phyloP scores from a whole-genome alignment of 441 rosid species.

The Mallotus japonicus region DNA sequence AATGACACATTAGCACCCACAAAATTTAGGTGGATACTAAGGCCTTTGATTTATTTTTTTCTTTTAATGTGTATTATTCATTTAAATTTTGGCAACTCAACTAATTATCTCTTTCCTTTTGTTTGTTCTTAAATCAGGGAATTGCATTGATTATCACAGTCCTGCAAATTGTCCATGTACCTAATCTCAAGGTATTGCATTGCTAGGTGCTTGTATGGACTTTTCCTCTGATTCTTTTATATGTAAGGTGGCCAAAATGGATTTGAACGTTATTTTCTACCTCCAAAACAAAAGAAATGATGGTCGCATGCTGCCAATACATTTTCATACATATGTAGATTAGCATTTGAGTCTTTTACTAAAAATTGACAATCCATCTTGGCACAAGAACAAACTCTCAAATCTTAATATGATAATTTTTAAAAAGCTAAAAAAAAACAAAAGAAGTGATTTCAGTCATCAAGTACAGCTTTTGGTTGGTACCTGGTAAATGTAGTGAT shows the following conservation, averaged over 20 bases:
- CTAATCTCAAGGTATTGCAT: conserved; percentile 85
- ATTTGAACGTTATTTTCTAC: not conserved
- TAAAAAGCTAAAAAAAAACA: not conserved
- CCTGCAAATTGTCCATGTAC: conserved; percentile 88
- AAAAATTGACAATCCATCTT: not conserved
- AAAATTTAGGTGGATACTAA: conserved; percentile 1
- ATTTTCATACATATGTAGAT: not conserved
- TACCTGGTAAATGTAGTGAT: not conserved
- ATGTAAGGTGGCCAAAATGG: too few relatives aligned
- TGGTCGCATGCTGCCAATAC: not conserved
- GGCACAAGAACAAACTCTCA: not conserved
- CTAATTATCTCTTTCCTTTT: conserved; percentile 18
- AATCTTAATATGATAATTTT: not conserved
- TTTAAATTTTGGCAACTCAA: conserved; percentile 10
- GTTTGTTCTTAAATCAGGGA: conserved; percentile 53
- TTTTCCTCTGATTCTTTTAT: not conserved
- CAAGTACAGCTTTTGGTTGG: too few relatives aligned
- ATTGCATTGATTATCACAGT: conserved; percentile 91
- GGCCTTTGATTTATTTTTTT: not conserved
- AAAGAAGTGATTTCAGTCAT: not conserved
- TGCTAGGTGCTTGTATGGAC: not conserved
- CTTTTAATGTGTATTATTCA: not conserved
- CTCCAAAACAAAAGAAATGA: not conserved
- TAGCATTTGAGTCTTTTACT: not conserved
- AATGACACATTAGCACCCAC: not conserved